These are phyloP conservation scores for Clathrospora elynae DNA, from an alignment of 2,329 filamentous ascomycete genomes.

Conservation along the genomic window DNA sequence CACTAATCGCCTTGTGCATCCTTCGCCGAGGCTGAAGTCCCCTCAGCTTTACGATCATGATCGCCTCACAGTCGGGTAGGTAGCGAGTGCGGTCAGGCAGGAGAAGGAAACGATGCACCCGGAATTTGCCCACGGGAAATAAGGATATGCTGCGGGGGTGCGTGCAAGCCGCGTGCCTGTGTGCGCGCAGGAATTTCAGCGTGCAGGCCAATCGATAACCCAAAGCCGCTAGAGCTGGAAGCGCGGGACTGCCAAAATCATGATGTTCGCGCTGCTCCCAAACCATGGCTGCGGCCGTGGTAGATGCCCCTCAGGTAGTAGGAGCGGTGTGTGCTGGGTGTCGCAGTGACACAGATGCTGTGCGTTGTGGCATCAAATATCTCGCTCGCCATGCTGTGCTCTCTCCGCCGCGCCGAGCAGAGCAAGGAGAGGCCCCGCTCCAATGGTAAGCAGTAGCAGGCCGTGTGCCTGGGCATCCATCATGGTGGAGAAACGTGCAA, in stretches of 20 bases:
- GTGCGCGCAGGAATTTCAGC: neutral
- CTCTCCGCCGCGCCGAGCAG: constrained; percentile 4
- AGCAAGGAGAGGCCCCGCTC: constrained; percentile 19
- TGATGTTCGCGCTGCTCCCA: neutral
- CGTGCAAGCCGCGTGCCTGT: too few species aligned
- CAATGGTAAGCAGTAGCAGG: constrained; percentile 13
- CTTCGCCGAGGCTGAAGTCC: constrained; percentile 7
- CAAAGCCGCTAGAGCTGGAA: constrained; percentile 26
- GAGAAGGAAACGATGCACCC: too few species aligned
- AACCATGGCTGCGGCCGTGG: neutral
- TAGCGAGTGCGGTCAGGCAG: constrained; percentile 6
- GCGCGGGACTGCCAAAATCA: constrained; percentile 14
- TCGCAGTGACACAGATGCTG: constrained; percentile 35
- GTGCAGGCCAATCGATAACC: constrained; percentile 28
- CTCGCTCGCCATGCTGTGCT: constrained; percentile 29
- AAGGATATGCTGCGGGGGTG: too few species aligned
- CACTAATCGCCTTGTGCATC: constrained; percentile 10
- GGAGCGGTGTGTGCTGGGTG: constrained; percentile 39
- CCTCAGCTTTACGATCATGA: constrained; percentile 7
- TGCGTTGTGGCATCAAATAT: constrained; percentile 41
- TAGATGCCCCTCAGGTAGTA: constrained; percentile 20
- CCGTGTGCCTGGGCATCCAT: constrained; percentile 25
- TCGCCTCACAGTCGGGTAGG: constrained; percentile 4
- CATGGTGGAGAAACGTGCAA: constrained; percentile 29
- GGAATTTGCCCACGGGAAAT: too few species aligned